Conservation (phyloP, 768 basidiomycete genomes). For the Boletales sp. region DNA sequence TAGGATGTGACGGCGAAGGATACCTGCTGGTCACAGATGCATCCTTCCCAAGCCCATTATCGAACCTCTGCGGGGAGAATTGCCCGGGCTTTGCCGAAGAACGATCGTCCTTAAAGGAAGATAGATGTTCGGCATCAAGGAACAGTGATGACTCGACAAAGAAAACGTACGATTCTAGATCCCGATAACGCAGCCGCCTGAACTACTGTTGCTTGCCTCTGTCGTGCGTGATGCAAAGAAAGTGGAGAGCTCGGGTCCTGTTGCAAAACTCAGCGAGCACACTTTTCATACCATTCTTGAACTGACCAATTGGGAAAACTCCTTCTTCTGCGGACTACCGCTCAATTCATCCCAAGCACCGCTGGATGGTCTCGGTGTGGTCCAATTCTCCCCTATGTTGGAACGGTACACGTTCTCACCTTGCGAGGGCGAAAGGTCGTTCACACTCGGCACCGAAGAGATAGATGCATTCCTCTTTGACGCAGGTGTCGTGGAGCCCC, state of each 20-base stretch:
- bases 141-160: slow-evolving; percentile 1
- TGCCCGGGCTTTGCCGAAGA: slow-evolving; percentile 45
- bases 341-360: slow-evolving; percentile 59
- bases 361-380: slow-evolving; percentile 45
- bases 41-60: slow-evolving; percentile 43
- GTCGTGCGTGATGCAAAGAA: slow-evolving; percentile 43
- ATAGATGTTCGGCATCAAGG: slow-evolving; percentile 13
- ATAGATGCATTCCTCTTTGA: slow-evolving; percentile 59
- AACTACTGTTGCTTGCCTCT: slow-evolving; percentile 41
- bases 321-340: slow-evolving; percentile 48
- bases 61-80: slow-evolving; percentile 55
- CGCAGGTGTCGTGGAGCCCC: slow-evolving; percentile 47
- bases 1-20: slow-evolving; percentile 43
- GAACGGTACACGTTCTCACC: slow-evolving; percentile 46
- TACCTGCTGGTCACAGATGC: slow-evolving; percentile 37
- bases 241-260: slow-evolving; percentile 44
- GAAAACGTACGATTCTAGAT: slow-evolving; percentile 37
- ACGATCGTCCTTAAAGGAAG: slow-evolving; percentile 43
- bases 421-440: slow-evolving; percentile 45
- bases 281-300: slow-evolving; percentile 1
- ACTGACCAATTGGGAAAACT: slow-evolving; percentile 47
- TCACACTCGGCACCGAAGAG: slow-evolving; percentile 54
- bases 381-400: slow-evolving; percentile 50
- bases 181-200: slow-evolving; percentile 37
- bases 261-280: slow-evolving; percentile 11